Conservation (phyloP, 441 rosid genomes). For the Hura crepitans region DNA sequence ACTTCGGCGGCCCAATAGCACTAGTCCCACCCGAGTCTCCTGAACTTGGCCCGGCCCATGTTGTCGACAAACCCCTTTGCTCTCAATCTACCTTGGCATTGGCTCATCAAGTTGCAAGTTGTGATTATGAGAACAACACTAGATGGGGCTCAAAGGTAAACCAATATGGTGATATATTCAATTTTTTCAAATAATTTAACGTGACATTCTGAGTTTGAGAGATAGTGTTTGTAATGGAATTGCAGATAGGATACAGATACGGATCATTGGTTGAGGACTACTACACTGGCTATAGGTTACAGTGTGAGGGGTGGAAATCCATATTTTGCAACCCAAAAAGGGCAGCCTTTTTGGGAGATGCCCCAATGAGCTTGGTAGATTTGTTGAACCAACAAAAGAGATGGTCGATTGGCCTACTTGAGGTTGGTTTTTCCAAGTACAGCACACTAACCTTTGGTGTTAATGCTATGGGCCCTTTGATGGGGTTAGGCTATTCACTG, state of each 20-base stretch:
- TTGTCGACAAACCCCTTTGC: constrained; percentile 29
- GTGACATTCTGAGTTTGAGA: too few relatives aligned
- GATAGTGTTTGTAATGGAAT: too few relatives aligned
- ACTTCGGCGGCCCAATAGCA: constrained; percentile 42
- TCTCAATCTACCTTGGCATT: constrained; percentile 30
- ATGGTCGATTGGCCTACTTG: constrained; percentile 58
- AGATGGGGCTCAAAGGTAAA: constrained; percentile 62
- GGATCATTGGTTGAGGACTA: constrained; percentile 75
- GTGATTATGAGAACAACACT: constrained; percentile 47
- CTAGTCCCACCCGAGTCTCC: constrained; percentile 26
- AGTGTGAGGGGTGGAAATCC: constrained; percentile 72
- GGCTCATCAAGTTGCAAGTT: constrained; percentile 48
- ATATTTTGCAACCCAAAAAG: constrained; percentile 49
- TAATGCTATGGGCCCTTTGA: constrained; percentile 35
- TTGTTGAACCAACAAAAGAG: constrained; percentile 46
- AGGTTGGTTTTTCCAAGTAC: constrained; percentile 42
- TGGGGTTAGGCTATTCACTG: constrained; percentile 40
- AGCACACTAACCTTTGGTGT: constrained; percentile 36
- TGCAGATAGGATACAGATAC: constrained; percentile 65
- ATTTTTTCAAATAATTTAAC: too few relatives aligned
- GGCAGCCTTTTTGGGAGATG: constrained; percentile 56
- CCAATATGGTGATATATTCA: too few relatives aligned
- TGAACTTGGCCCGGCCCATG: constrained; percentile 30
- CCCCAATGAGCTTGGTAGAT: constrained; percentile 43
- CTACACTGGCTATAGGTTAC: constrained; percentile 49